phyloP scores from a whole-genome alignment of 805 yeast genomes.

The Suhomyces xylopsoci region DNA sequence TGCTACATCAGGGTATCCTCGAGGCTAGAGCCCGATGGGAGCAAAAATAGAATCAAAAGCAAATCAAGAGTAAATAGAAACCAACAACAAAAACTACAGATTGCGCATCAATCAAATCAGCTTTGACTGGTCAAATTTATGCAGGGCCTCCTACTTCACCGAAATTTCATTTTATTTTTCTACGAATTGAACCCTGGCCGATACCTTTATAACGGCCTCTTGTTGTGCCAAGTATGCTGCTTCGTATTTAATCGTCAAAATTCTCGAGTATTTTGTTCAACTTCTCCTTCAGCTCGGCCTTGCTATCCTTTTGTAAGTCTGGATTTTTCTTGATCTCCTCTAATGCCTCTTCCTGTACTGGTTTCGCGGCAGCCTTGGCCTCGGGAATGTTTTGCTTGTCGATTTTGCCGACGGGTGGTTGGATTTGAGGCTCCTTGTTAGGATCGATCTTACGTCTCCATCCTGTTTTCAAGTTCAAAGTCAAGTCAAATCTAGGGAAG shows the following conservation, averaged over 20 bases:
- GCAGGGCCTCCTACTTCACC: not conserved
- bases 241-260: not conserved
- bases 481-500: conserved; percentile 66
- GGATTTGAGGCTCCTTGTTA: conserved; percentile 12
- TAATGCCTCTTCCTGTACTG: conserved; percentile 29
- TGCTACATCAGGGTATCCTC: not conserved
- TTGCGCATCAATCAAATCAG: not conserved
- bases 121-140: not conserved
- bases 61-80: not conserved
- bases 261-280: conserved; percentile 12
- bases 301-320: conserved; percentile 21
- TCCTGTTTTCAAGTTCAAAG: conserved; percentile 54
- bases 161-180: not conserved
- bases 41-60: not conserved
- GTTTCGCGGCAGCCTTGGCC: conserved; percentile 42
- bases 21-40: too few species aligned
- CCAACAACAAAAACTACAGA: not conserved
- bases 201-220: not conserved
- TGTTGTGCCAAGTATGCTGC: not conserved
- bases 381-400: conserved; percentile 35
- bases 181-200: not conserved
- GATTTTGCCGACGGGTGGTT: conserved; percentile 10
- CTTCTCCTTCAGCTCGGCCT: conserved; percentile 27
- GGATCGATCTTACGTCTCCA: conserved; percentile 47
- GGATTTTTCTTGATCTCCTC: conserved; percentile 38